Evolutionary conservation across 1,139 yeast genomes (phyloP).

Genomic region (Debaryomyces coudertii): DNA sequence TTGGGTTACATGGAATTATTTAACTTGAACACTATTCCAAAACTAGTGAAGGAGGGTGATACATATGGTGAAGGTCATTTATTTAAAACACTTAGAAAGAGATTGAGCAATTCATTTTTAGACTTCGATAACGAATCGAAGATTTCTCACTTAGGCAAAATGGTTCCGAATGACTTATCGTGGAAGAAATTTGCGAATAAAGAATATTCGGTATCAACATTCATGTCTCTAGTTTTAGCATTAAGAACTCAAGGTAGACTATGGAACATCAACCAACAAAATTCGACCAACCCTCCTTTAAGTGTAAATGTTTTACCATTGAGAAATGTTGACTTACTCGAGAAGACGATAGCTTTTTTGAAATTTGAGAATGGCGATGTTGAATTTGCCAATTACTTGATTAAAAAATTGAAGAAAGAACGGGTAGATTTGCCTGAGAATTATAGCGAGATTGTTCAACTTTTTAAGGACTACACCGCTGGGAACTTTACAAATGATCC

Average conservation of each 20-base stretch:
- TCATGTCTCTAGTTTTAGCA: constrained; percentile 49
- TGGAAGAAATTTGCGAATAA: constrained; percentile 14
- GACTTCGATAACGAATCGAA: constrained; percentile 15
- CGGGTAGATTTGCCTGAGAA: constrained; percentile 22
- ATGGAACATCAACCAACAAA: constrained; percentile 43
- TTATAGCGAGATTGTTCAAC: constrained; percentile 38
- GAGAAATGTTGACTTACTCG: constrained; percentile 32
- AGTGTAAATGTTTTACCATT: constrained; percentile 54
- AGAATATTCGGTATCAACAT: constrained; percentile 28
- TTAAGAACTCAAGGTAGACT: constrained; percentile 51
- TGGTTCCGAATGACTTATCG: constrained; percentile 13
- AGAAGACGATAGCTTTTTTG: constrained; percentile 31
- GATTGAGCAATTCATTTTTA: constrained; percentile 2
- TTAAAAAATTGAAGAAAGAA: constrained; percentile 20
- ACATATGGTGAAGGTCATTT: neutral
- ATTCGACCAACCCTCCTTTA: constrained; percentile 41
- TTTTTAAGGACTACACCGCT: constrained; percentile 53
- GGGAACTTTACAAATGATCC: constrained; percentile 50
- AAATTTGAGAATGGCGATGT: constrained; percentile 29
- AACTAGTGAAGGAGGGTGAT: constrained; percentile 1
- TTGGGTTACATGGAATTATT: constrained; percentile 33
- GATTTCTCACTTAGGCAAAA: constrained; percentile 20
- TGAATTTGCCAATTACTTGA: constrained; percentile 27
- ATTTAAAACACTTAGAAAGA: constrained; percentile 8
- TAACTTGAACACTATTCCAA: constrained; percentile 16